These are phyloP conservation scores for Agroathelia rolfsii DNA, from an alignment of 1,284 basidiomycete species.

Conservation along the genomic window DNA sequence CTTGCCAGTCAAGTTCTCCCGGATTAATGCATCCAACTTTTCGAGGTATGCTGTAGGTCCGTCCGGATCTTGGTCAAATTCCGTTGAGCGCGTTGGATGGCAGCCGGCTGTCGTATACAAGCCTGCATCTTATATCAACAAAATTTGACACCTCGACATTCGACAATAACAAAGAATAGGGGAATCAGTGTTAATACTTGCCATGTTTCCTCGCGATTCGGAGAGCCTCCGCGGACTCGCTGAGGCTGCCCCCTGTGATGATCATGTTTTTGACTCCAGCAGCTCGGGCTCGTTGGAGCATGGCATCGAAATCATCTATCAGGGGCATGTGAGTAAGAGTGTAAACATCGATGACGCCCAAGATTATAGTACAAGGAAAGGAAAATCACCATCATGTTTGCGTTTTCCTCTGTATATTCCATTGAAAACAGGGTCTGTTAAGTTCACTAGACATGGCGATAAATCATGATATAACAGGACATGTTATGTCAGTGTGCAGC, in stretches of 20 bases:
- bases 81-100: constrained; percentile 77
- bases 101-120: constrained; percentile 77
- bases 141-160: constrained; percentile 1
- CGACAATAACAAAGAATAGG: constrained; percentile 3
- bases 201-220: constrained; percentile 51
- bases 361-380: too few species aligned
- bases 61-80: constrained; percentile 56
- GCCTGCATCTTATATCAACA: too few species aligned
- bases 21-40: constrained; percentile 50
- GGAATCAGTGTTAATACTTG: constrained; percentile 21
- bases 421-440: constrained; percentile 53
- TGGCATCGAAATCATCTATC: constrained; percentile 62
- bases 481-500: too few species aligned
- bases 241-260: constrained; percentile 71
- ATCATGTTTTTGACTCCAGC: constrained; percentile 74
- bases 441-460: too few species aligned
- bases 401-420: constrained; percentile 41
- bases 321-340: too few species aligned
- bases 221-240: constrained; percentile 57
- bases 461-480: too few species aligned
- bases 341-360: too few species aligned
- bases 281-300: constrained; percentile 49
- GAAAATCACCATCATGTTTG: constrained; percentile 41
- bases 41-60: constrained; percentile 60
- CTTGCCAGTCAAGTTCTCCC: constrained; percentile 39